Percentiles rank a stretch among this genome's conserved stretches.
phyloP scores from a whole-genome alignment of 495 filamentous ascomycete genomes.

The Geoglossum glabrum region DNA sequence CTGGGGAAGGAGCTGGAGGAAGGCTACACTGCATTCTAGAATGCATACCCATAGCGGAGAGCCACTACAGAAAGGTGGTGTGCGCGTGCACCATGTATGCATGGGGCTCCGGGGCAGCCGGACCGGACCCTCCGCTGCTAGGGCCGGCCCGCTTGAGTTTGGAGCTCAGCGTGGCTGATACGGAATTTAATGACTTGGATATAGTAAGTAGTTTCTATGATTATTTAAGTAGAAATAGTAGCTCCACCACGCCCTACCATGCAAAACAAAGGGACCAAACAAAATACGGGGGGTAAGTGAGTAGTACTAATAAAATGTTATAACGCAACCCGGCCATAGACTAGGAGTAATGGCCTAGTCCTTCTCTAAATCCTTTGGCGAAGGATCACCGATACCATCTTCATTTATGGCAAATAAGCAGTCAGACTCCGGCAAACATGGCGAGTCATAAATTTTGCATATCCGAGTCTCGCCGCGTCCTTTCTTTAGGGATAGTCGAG shows the following conservation, averaged over 20 bases:
- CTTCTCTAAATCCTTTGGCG: conserved; percentile 87
- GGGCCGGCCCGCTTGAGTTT: too few relatives aligned
- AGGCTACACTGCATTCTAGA: too few relatives aligned
- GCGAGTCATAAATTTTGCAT: conserved; percentile 97
- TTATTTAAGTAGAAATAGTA: background rate
- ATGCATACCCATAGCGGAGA: too few relatives aligned
- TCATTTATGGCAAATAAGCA: conserved; percentile 94
- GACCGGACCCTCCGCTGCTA: too few relatives aligned
- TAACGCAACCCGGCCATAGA: background rate
- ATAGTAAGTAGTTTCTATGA: background rate
- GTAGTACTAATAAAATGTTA: background rate
- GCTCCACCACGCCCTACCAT: background rate
- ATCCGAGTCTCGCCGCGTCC: conserved; percentile 86
- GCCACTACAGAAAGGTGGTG: too few relatives aligned
- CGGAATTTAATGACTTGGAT: too few relatives aligned
- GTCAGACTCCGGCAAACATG: conserved; percentile 88
- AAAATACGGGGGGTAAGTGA: background rate
- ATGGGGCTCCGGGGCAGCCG: too few relatives aligned
- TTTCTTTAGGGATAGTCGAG: conserved; percentile 77
- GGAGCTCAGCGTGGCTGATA: too few relatives aligned
- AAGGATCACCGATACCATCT: conserved; percentile 89
- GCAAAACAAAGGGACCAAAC: background rate
- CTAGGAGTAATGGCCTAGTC: conserved; percentile 16
- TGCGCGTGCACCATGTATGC: too few relatives aligned
- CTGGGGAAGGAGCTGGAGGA: too few relatives aligned